Base-by-base conservation (phyloP, 1,284 basidiomycete species). In the Rhodotorula sp. region DNA sequence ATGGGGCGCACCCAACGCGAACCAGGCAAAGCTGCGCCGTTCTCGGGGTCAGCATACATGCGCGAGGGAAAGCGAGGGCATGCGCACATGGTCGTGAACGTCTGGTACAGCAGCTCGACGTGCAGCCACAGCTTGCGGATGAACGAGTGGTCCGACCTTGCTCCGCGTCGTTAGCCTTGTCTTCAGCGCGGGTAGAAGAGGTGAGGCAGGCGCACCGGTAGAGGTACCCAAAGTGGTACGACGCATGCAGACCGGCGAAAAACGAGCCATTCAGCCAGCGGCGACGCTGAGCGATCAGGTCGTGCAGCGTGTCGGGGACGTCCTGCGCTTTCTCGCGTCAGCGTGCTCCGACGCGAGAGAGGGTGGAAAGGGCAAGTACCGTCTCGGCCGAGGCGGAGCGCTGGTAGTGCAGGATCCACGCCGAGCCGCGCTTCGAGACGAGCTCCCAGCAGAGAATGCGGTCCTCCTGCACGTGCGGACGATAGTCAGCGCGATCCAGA, bases 201-300 rank as follows among this genome's bases (percentile, higher is more conserved):
- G n/a, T 21, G 39, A 44, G 25, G 37, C 39, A 7, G 15, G 44
- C 68, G 53, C 39, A 66, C 69, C 97, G 92, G 53, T 82, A 78
- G 32, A 81, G 78, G 62, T 74, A 77, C 34, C 78, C 71, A 66
- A 79, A 77, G 72, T 78, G 72, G 61, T 73, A 73, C 46, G 66
- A 64, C 36, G 73, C 66, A 54, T 78, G 76, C 19, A 95, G 88
- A 0, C 92, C 92, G 4, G 95, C 96, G 80, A 96, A 96, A 87
- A 98, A 97, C 12, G 92, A 95, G 10, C 96, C 96, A 80, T 98
- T 99, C 53, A 98, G 86, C 96, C 96, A 97, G 76, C 94, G 89
- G 77, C 93, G 90, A 81, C 93, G 91, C 82, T 99, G 96, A 73
- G 93, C 91, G 81, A 98, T 94, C 67, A 97, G 83, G 80, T 96